Evolutionary conservation across 208 protist species (phyloP).

Genomic region (Wallacemonas sp.): DNA sequence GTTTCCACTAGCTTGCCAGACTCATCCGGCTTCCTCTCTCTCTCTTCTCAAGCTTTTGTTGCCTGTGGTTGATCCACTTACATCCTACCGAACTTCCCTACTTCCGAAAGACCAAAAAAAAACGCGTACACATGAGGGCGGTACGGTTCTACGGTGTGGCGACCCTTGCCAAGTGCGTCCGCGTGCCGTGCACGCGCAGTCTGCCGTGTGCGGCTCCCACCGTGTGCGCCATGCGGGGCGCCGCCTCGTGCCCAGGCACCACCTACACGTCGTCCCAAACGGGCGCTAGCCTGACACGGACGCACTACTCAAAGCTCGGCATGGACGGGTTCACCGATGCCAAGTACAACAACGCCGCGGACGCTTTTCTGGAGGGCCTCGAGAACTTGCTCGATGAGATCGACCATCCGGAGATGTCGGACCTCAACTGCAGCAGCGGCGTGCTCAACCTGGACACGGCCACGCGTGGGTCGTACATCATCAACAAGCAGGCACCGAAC

Average conservation of each 20-base stretch:
- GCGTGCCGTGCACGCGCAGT: neutral
- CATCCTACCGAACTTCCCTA: no score
- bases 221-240: neutral
- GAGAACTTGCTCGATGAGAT: constrained; percentile 62
- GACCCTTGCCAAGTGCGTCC: neutral
- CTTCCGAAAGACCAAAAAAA: no score
- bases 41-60: no score
- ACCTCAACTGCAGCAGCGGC: constrained; percentile 59
- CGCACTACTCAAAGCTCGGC: constrained; percentile 59
- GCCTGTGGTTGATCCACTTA: no score
- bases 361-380: constrained; percentile 65
- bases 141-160: neutral
- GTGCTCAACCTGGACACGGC: constrained; percentile 82
- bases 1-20: no score
- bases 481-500: constrained; percentile 94
- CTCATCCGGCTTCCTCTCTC: no score
- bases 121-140: no score
- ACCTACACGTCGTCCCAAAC: constrained; percentile 1
- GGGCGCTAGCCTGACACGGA: constrained; percentile 6
- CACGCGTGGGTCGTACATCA: constrained; percentile 71
- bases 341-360: constrained; percentile 71
- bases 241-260: constrained; percentile 2
- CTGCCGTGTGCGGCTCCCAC: neutral
- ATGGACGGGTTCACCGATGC: constrained; percentile 89
- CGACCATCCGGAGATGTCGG: constrained; percentile 54